phyloP scores from a whole-genome alignment of 768 basidiomycete species.

The Pholiota molesta region DNA sequence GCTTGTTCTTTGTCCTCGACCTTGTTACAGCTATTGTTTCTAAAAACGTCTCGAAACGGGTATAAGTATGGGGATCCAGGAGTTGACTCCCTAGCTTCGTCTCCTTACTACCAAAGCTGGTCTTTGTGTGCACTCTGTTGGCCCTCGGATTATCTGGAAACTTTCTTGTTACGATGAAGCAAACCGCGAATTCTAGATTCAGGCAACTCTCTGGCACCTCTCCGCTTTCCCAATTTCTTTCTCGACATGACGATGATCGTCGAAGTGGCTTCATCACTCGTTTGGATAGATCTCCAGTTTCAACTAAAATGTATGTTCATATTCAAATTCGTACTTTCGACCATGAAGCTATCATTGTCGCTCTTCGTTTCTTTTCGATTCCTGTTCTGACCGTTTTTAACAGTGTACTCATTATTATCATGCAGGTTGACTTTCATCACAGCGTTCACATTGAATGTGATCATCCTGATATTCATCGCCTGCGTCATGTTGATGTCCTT shows the following conservation, averaged over 20 bases:
- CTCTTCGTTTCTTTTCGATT: too few relatives aligned
- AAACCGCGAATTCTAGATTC: conserved; percentile 20
- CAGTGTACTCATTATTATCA: neutral
- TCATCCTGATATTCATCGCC: conserved; percentile 23
- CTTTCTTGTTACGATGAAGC: conserved; percentile 10
- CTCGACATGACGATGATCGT: conserved; percentile 26
- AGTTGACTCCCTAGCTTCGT: neutral
- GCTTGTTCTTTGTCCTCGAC: neutral
- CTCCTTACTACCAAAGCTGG: neutral
- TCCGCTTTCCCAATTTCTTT: conserved; percentile 25
- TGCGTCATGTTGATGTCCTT: conserved; percentile 21
- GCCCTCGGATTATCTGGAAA: neutral
- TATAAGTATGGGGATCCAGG: neutral
- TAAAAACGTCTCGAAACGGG: neutral
- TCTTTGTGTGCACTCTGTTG: conserved; percentile 3
- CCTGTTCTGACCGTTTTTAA: too few relatives aligned
- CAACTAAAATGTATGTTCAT: conserved; percentile 22
- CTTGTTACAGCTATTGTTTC: neutral
- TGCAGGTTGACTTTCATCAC: neutral
- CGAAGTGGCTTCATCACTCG: conserved; percentile 32
- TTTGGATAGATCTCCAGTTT: conserved; percentile 29
- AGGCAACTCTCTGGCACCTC: conserved; percentile 19
- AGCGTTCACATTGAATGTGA: conserved; percentile 26
- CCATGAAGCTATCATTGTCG: too few relatives aligned
- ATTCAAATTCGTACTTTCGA: too few relatives aligned